phyloP scores from a whole-genome alignment of 352 stramenopile genomes.

The Pythium grandisporangium region DNA sequence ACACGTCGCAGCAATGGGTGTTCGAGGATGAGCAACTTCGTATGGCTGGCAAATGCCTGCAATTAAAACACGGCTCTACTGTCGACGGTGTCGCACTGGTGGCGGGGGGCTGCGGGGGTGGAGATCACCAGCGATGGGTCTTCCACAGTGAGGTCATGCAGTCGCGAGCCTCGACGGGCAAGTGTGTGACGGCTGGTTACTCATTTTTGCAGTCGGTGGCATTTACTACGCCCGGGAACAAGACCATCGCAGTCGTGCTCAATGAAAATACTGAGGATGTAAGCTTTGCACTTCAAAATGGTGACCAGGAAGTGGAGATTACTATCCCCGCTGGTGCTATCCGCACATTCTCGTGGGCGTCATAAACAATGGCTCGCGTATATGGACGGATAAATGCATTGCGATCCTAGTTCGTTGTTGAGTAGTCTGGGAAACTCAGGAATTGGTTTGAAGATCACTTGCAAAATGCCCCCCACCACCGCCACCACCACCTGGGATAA shows the following conservation, averaged over 20 bases:
- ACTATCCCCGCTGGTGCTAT: slow-evolving; percentile 51
- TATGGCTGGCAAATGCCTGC: slow-evolving; percentile 55
- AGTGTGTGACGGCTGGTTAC: slow-evolving; percentile 77
- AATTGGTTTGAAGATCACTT: too few species aligned
- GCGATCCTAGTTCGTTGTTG: too few species aligned
- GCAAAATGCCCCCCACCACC: background rate
- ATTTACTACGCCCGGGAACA: slow-evolving; percentile 66
- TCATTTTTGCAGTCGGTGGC: slow-evolving; percentile 56
- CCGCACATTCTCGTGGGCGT: slow-evolving; percentile 67
- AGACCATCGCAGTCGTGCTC: slow-evolving; percentile 71
- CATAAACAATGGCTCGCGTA: too few species aligned
- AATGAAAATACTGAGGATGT: slow-evolving; percentile 80
- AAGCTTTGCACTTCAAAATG: slow-evolving; percentile 48
- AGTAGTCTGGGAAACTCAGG: too few species aligned
- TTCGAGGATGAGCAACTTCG: slow-evolving; percentile 47
- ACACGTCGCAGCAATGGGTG: slow-evolving; percentile 58
- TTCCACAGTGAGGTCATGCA: slow-evolving; percentile 55
- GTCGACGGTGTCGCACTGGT: slow-evolving; percentile 40
- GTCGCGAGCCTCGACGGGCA: slow-evolving; percentile 24
- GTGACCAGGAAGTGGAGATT: slow-evolving; percentile 30
- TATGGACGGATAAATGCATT: too few species aligned
- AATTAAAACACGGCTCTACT: slow-evolving; percentile 55
- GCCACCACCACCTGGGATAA: too few species aligned
- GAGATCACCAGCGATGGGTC: slow-evolving; percentile 43
- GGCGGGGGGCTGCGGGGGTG: slow-evolving; percentile 31